Percentiles rank a stretch among this genome's conserved stretches.
These are phyloP conservation scores for Capsicum rhomboideum DNA, from an alignment of 257 asterid species.

Conservation along the genomic window DNA sequence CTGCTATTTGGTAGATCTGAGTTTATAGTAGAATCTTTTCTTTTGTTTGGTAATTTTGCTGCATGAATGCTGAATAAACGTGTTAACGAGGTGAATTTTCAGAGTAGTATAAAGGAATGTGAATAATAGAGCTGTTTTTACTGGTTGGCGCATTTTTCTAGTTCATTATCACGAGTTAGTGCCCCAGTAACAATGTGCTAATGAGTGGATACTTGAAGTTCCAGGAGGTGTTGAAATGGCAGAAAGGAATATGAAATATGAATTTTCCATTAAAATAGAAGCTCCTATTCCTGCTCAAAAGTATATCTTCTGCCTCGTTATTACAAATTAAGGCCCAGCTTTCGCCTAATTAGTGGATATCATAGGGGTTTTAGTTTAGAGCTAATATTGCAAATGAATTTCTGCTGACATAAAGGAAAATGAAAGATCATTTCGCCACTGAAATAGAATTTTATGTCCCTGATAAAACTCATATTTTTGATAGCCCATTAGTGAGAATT, in stretches of 20 bases:
- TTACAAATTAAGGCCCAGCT: not conserved
- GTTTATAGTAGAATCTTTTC: not conserved
- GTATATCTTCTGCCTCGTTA: not conserved
- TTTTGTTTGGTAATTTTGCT: not conserved
- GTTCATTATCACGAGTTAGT: not conserved
- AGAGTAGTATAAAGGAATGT: not conserved
- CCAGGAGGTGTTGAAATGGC: not conserved
- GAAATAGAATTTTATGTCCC: not conserved
- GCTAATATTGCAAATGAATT: not conserved
- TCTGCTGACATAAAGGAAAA: not conserved
- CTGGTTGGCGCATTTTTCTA: not conserved
- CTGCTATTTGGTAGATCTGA: conserved; percentile 15
- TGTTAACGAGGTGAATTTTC: not conserved
- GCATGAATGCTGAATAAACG: not conserved
- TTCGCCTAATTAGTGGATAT: not conserved
- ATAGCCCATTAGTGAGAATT: not conserved
- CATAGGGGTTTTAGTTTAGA: not conserved
- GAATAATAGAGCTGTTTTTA: not conserved
- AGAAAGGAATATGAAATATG: not conserved
- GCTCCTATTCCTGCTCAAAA: not conserved
- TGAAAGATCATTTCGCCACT: not conserved
- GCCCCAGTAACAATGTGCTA: not conserved
- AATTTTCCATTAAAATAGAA: not conserved
- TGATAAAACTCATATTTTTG: not conserved
- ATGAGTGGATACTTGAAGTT: not conserved